Conservation (phyloP, 192 early-diverging fungal genomes). For the Coemansia reversa region DNA sequence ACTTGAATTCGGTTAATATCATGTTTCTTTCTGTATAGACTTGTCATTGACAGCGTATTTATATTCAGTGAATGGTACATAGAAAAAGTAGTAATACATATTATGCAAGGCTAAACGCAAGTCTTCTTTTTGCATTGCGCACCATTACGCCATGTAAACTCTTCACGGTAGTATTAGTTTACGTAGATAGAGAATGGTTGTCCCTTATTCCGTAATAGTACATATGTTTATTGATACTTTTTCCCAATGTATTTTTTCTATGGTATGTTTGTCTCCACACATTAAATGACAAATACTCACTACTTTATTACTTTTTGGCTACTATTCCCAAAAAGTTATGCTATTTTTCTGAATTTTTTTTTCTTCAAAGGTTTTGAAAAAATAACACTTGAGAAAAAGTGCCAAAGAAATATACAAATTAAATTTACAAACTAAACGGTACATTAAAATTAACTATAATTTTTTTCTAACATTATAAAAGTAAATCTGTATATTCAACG, state of each 20-base stretch:
- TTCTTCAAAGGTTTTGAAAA: not conserved
- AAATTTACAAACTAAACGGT: not conserved
- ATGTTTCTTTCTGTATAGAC: not conserved
- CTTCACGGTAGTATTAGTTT: not conserved
- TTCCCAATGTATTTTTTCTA: not conserved
- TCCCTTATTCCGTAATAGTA: not conserved
- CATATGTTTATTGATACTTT: conserved; percentile 2
- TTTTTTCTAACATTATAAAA: too few species aligned
- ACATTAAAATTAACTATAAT: too few species aligned
- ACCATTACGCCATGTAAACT: not conserved
- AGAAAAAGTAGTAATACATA: not conserved
- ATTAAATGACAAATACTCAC: not conserved
- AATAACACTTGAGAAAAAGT: not conserved
- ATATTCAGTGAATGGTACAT: not conserved
- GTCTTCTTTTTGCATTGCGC: not conserved
- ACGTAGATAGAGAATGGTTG: not conserved
- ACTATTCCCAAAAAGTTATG: not conserved
- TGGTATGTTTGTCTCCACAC: not conserved
- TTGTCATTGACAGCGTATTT: not conserved
- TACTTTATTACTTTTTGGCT: too few species aligned
- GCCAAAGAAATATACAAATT: not conserved
- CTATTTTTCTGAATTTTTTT: not conserved
- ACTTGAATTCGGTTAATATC: not conserved
- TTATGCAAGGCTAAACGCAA: not conserved
- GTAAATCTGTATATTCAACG: not conserved